A percentile compares a stretch with the other conserved stretches of the same genome.
Conservation (phyloP, 371 early-diverging fungal genomes). For the Parasitella parasitica region DNA sequence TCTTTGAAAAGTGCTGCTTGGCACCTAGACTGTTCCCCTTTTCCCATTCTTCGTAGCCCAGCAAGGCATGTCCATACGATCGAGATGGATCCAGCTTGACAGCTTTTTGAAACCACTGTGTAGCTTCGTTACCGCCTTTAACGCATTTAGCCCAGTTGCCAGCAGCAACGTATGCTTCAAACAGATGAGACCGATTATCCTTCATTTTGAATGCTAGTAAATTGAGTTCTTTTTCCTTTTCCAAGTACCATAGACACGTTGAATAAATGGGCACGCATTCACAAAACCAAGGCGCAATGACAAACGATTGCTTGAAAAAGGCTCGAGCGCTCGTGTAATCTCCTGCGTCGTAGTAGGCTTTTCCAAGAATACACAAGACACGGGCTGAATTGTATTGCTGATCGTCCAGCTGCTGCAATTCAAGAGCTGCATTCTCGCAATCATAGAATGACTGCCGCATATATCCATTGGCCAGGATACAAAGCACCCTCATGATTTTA, state of each 20-base stretch:
- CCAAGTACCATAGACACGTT: conserved; percentile 44
- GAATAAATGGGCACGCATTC: conserved; percentile 42
- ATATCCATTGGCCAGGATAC: conserved; percentile 34
- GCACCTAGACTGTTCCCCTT: conserved; percentile 34
- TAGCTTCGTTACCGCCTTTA: conserved; percentile 29
- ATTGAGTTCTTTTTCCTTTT: conserved; percentile 38
- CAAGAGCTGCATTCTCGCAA: conserved; percentile 28
- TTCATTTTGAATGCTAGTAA: conserved; percentile 42
- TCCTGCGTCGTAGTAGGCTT: conserved; percentile 40
- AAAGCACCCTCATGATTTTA: conserved; percentile 24
- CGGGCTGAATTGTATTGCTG: conserved; percentile 43
- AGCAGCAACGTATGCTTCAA: conserved; percentile 43
- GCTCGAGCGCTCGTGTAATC: conserved; percentile 31
- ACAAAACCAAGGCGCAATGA: conserved; percentile 44
- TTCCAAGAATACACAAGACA: conserved; percentile 36
- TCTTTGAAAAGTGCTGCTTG: conserved; percentile 32
- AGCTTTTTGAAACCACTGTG: conserved; percentile 43
- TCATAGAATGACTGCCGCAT: conserved; percentile 32
- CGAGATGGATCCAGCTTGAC: conserved; percentile 28
- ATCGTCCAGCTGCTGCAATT: conserved; percentile 38
- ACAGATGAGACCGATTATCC: conserved; percentile 32
- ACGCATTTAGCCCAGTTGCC: conserved; percentile 45
- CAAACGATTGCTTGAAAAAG: conserved; percentile 40
- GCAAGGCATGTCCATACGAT: conserved; percentile 34
- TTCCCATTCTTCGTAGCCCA: conserved; percentile 48